Conservation (phyloP, 148 eudicot species). For the Vaccinium darrowii region DNA sequence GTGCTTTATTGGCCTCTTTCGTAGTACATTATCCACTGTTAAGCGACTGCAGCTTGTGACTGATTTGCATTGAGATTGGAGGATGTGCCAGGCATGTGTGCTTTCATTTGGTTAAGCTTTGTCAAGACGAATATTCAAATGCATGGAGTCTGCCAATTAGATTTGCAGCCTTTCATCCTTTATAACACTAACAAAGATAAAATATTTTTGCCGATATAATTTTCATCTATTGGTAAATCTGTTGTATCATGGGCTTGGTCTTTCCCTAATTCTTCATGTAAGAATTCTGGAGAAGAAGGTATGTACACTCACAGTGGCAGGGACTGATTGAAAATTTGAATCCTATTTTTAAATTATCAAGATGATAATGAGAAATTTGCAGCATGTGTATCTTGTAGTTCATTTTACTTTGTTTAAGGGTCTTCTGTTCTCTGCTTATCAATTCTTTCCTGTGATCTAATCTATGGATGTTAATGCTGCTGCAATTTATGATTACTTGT, state of each 20-base stretch:
- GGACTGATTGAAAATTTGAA: not conserved
- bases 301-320: not conserved
- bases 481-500: not conserved
- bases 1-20: not conserved
- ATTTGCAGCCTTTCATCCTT: not conserved
- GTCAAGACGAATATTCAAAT: not conserved
- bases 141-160: not conserved
- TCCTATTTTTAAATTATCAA: not conserved
- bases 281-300: constrained; percentile 2
- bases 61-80: not conserved
- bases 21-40: not conserved
- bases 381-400: not conserved
- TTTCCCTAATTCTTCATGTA: not conserved
- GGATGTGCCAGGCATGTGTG: not conserved
- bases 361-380: not conserved
- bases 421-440: not conserved
- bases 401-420: not conserved
- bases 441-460: not conserved
- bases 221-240: not conserved
- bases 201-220: not conserved
- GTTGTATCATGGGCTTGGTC: not conserved
- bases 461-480: constrained; percentile 6
- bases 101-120: not conserved
- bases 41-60: not conserved
- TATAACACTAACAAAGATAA: not conserved